A percentile compares a stretch with the other conserved stretches of the same genome.
These are phyloP conservation scores for Vaccinium vitisidaea DNA, from an alignment of 148 eudicot species.

Conservation along the genomic window DNA sequence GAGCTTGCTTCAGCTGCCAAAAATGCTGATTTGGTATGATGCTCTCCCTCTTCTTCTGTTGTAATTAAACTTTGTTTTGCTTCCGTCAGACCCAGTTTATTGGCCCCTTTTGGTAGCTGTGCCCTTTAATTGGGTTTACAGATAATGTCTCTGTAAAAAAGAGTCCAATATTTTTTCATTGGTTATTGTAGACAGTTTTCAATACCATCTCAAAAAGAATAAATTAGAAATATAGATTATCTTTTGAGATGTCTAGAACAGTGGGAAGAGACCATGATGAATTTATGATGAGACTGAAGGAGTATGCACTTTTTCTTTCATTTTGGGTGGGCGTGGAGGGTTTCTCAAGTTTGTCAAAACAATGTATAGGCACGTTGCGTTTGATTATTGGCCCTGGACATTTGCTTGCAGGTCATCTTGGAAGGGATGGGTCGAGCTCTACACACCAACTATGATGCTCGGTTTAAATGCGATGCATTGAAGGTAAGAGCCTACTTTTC, in stretches of 20 bases:
- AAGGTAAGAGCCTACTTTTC: conserved; percentile 48
- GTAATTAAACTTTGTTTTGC: neutral
- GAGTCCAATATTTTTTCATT: neutral
- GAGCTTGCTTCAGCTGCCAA: conserved; percentile 95
- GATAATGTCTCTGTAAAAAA: neutral
- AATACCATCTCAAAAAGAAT: neutral
- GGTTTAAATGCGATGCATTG: conserved; percentile 84
- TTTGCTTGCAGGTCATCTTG: conserved; percentile 70
- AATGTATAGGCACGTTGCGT: neutral
- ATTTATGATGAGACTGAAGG: too few species aligned
- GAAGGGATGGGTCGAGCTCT: conserved; percentile 98
- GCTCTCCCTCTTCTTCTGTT: neutral
- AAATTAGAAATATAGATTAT: neutral
- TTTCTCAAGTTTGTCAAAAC: too few species aligned
- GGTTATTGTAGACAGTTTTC: neutral
- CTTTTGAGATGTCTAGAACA: neutral
- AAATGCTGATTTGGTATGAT: conserved; percentile 89
- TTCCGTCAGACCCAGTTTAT: neutral
- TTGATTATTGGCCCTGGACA: neutral
- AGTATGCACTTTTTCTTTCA: neutral
- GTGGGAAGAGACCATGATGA: neutral
- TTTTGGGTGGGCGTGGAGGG: neutral
- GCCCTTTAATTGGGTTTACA: neutral
- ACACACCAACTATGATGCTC: conserved; percentile 88
- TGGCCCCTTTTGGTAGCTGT: neutral